Percentiles rank a stretch among this genome's conserved stretches.
Evolutionary conservation across 306 rosid genomes (phyloP).

Genomic region (Prunus kanzakura): DNA sequence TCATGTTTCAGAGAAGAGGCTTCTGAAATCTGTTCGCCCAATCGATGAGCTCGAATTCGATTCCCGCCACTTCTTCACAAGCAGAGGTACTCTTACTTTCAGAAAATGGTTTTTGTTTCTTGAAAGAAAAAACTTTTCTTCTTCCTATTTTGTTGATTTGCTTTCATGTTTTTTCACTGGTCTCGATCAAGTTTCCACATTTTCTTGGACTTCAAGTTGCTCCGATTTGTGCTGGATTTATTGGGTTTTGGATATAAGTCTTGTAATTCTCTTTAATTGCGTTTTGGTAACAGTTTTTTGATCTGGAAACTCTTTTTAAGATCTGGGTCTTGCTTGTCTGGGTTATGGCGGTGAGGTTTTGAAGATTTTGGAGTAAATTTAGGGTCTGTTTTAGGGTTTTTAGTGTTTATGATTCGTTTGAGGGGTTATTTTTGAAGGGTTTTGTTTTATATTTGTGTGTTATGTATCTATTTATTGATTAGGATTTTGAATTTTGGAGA

Average conservation of each 20-base stretch:
- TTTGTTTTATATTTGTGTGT: slow-evolving; percentile 18
- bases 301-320: slow-evolving; percentile 53
- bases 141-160: background rate
- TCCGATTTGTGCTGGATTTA: slow-evolving; percentile 17
- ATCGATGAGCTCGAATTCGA: slow-evolving; percentile 65
- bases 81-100: slow-evolving; percentile 50
- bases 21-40: slow-evolving; percentile 23
- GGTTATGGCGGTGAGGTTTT: slow-evolving; percentile 31
- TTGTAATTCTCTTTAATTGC: slow-evolving; percentile 22
- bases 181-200: slow-evolving; percentile 31
- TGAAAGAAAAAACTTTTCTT: slow-evolving; percentile 3
- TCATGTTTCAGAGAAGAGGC: slow-evolving; percentile 27
- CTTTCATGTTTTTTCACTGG: background rate
- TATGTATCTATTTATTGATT: slow-evolving; percentile 25
- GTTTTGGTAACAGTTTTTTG: slow-evolving; percentile 30
- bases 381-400: slow-evolving; percentile 36
- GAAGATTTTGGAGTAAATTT: slow-evolving; percentile 21
- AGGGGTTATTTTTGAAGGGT: slow-evolving; percentile 7
- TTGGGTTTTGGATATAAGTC: slow-evolving; percentile 21
- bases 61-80: slow-evolving; percentile 71
- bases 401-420: slow-evolving; percentile 13
- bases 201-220: slow-evolving; percentile 24
- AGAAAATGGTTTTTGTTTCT: slow-evolving; percentile 3
- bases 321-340: slow-evolving; percentile 55
- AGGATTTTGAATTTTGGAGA: slow-evolving; percentile 53